Conservation (phyloP, 2,329 filamentous ascomycete genomes). For the Venturia effusa region DNA sequence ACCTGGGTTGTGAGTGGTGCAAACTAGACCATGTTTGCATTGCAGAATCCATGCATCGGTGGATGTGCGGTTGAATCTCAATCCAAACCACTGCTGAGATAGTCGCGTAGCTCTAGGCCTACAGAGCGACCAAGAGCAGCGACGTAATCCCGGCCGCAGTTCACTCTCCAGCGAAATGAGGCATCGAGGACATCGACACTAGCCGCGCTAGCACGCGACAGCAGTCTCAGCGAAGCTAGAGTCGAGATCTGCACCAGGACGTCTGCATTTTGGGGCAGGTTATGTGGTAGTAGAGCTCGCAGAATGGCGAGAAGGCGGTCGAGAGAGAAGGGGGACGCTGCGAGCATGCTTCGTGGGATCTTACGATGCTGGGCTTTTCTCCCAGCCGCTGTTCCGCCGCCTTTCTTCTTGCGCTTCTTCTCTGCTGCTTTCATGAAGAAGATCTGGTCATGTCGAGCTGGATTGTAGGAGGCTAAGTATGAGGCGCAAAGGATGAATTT, state of each 20-base stretch:
- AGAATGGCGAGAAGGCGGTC: slow-evolving; percentile 74
- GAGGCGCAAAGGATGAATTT: slow-evolving; percentile 65
- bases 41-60: background rate
- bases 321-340: slow-evolving; percentile 64
- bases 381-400: slow-evolving; percentile 38
- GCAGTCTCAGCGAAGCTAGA: slow-evolving; percentile 56
- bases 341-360: slow-evolving; percentile 66
- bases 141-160: slow-evolving; percentile 68
- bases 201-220: slow-evolving; percentile 51
- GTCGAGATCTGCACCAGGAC: slow-evolving; percentile 53
- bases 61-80: background rate
- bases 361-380: slow-evolving; percentile 31
- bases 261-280: slow-evolving; percentile 34
- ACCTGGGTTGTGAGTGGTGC: background rate
- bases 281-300: slow-evolving; percentile 47
- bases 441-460: slow-evolving; percentile 57
- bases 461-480: slow-evolving; percentile 74
- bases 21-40: background rate
- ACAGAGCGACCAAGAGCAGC: slow-evolving; percentile 60
- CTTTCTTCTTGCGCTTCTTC: slow-evolving; percentile 36
- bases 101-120: slow-evolving; percentile 70
- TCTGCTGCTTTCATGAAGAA: slow-evolving; percentile 65
- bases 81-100: slow-evolving; percentile 37
- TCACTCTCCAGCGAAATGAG: slow-evolving; percentile 65
- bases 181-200: slow-evolving; percentile 55